Base-by-base conservation (phyloP, 495 filamentous ascomycete species). In the Venustampulla echinocandica region DNA sequence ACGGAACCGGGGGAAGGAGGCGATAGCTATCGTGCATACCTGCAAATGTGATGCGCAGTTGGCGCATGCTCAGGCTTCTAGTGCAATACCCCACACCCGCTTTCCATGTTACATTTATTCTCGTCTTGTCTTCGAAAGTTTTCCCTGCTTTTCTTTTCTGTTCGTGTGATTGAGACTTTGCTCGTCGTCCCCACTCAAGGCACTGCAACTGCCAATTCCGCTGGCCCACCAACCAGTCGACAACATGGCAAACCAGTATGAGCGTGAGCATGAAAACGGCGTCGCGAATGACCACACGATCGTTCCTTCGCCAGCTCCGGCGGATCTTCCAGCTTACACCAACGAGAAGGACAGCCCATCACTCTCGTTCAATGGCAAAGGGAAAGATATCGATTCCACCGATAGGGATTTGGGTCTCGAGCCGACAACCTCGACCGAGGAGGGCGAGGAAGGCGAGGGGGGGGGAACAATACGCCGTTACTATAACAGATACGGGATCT, bases 401-500 rank as follows among this genome's bases (percentile, higher is more conserved):
- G 42, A 30, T 15, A 44, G 33, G 42, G 43, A 46, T 36, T 18
- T 46, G 28, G 43, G 43, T 13, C 15, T 44, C 7, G 19, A 44
- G 27, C 10, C 24, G 5, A 17, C 41, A 18, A 22, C 11, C 10
- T 36, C 30, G 3, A 9, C 42, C 19, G 23, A 46, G 18, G 43
- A 37, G n/a, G 15, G 22, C 10, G 43, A 24, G 1, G 28, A 32
- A 7, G 10, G 23, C 9, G 10, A 35, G 19, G 14, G 20, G 18
- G 17, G 13, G 15, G n/a, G 30, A 6, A 20, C 21, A n/a, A 20
- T 14, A 10, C 5, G 20, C 6, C 50, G 40, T 19, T 65, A 66
- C 47, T 73, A 69, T 42, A 36, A 17, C 28, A 65, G 57, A 52
- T 67, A 65, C 52, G 44, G 57, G 54, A 67, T 73, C 47, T 58